Evolutionary conservation across 257 asterid species (phyloP).

Genomic region (Solanum paucissectum): DNA sequence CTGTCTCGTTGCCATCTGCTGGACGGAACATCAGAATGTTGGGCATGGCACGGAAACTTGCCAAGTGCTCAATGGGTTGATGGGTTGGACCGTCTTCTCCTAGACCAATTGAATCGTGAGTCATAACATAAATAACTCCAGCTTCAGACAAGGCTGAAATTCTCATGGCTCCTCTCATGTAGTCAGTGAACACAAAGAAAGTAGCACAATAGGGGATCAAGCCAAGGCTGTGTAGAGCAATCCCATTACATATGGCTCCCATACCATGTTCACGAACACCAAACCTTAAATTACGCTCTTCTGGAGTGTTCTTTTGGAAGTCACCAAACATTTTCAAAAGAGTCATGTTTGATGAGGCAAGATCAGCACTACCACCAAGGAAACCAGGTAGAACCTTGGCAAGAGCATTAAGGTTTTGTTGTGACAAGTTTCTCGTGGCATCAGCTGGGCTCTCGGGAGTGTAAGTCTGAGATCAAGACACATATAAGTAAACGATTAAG

Average conservation of each 20-base stretch:
- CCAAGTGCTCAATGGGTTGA: slow-evolving; percentile 70
- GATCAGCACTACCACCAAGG: slow-evolving; percentile 89
- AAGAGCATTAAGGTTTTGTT: slow-evolving; percentile 53
- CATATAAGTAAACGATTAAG: not conserved
- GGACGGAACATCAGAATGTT: slow-evolving; percentile 65
- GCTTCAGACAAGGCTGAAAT: slow-evolving; percentile 67
- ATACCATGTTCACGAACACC: slow-evolving; percentile 76
- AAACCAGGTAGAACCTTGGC: slow-evolving; percentile 79
- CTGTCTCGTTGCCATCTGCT: slow-evolving; percentile 87
- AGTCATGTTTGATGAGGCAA: slow-evolving; percentile 84
- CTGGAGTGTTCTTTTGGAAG: slow-evolving; percentile 68
- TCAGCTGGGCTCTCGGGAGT: slow-evolving; percentile 60
- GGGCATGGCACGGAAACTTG: slow-evolving; percentile 81
- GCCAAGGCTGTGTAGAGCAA: slow-evolving; percentile 72
- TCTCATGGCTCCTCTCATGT: slow-evolving; percentile 89
- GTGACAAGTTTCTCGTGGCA: slow-evolving; percentile 64
- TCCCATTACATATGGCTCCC: slow-evolving; percentile 87
- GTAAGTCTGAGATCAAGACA: slow-evolving; percentile 33
- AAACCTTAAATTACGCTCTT: slow-evolving; percentile 53
- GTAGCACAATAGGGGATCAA: slow-evolving; percentile 80
- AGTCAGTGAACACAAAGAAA: slow-evolving; percentile 84
- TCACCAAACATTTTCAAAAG: slow-evolving; percentile 66
- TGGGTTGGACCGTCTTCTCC: slow-evolving; percentile 82
- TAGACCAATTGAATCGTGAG: slow-evolving; percentile 66
- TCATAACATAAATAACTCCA: slow-evolving; percentile 61